phyloP scores from a whole-genome alignment of 306 rosid species.

The Abrus pulchellus region DNA sequence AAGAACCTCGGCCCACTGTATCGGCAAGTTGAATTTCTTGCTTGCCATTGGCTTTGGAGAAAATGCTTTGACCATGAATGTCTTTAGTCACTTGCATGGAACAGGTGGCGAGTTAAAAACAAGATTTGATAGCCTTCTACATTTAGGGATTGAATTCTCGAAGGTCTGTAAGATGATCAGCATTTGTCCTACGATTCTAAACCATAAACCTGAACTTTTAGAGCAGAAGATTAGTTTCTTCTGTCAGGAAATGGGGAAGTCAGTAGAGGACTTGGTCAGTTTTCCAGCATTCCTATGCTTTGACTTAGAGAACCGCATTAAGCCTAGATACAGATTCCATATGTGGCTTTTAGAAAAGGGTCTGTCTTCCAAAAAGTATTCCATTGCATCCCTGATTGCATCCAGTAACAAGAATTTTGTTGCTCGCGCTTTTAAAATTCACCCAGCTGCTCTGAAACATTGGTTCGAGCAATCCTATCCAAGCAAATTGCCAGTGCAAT shows the following conservation, averaged over 20 bases:
- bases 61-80: conserved; percentile 64
- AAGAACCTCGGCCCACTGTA: conserved; percentile 54
- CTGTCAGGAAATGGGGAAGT: conserved; percentile 62
- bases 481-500: conserved; percentile 26
- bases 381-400: conserved; percentile 75
- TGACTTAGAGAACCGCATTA: conserved; percentile 75
- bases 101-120: conserved; percentile 53
- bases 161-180: conserved; percentile 63
- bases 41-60: conserved; percentile 83
- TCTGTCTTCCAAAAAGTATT: conserved; percentile 55
- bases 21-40: conserved; percentile 73
- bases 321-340: conserved; percentile 75
- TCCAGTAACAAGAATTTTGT: conserved; percentile 72
- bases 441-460: conserved; percentile 82
- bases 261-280: conserved; percentile 55
- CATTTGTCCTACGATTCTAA: conserved; percentile 63
- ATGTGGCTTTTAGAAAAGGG: conserved; percentile 72
- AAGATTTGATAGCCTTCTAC: conserved; percentile 73
- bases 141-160: conserved; percentile 66
- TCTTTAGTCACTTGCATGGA: conserved; percentile 67
- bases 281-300: conserved; percentile 75
- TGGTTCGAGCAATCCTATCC: conserved; percentile 75
- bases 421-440: conserved; percentile 57
- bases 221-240: conserved; percentile 69
- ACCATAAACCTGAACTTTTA: conserved; percentile 66